phyloP scores from a whole-genome alignment of 768 basidiomycete genomes.

The Infundibulicybe gibba region DNA sequence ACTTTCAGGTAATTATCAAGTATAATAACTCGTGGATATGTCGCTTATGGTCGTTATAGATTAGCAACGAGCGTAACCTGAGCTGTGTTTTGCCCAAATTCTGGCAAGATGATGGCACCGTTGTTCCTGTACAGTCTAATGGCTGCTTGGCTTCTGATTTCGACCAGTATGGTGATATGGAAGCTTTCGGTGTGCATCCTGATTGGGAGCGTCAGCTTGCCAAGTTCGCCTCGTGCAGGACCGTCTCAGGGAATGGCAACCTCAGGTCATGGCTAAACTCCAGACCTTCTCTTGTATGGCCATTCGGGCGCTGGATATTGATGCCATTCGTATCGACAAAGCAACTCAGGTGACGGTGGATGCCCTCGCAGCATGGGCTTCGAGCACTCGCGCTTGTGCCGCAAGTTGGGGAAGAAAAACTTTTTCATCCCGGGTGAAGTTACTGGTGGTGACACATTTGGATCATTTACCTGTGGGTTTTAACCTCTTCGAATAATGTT shows the following conservation, averaged over 20 bases:
- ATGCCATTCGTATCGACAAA: constrained; percentile 95
- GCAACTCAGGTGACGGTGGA: constrained; percentile 88
- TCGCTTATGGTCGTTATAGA: constrained; percentile 30
- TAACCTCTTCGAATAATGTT: neutral
- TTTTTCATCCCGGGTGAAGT: constrained; percentile 93
- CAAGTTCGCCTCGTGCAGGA: constrained; percentile 98
- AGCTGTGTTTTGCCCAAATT: constrained; percentile 77
- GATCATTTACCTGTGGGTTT: constrained; percentile 77
- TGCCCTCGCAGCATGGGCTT: constrained; percentile 74
- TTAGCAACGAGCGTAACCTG: constrained; percentile 64
- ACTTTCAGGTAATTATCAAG: constrained; percentile 57
- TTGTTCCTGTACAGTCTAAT: constrained; percentile 50
- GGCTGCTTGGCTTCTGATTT: constrained; percentile 86
- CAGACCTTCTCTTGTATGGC: constrained; percentile 80
- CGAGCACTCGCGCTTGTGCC: constrained; percentile 74
- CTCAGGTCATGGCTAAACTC: constrained; percentile 74
- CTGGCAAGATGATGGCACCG: constrained; percentile 73
- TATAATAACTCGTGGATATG: constrained; percentile 1
- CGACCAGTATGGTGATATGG: constrained; percentile 96
- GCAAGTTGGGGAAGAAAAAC: constrained; percentile 69
- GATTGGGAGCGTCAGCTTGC: constrained; percentile 92
- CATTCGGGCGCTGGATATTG: constrained; percentile 85
- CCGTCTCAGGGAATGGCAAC: constrained; percentile 90
- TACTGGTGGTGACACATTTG: constrained; percentile 91
- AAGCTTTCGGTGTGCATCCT: constrained; percentile 95